Base-by-base conservation (phyloP, 176 grass and related monocot species). In the Neostapfia colusana region DNA sequence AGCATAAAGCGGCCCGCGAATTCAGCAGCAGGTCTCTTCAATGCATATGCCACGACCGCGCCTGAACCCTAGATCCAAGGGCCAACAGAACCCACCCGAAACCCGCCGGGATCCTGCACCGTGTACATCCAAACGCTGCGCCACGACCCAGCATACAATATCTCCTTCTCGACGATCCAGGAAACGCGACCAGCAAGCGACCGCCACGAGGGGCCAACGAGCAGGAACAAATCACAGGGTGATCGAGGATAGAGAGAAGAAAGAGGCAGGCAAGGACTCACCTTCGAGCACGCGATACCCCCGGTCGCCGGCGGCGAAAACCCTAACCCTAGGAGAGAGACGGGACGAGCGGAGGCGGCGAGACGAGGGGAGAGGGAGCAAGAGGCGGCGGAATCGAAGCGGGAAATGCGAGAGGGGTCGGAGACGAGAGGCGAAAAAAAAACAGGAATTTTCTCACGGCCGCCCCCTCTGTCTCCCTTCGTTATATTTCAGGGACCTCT, bases 21-120 rank as follows among this genome's bases (percentile, higher is more conserved):
- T 23, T 73, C 2, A n/a, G 39, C 49, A 67, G 20, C 75, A 67
- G 76, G 79, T 85, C 31, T 31, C 31, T 59, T 49, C 60, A 73
- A 66, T 38, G n/a, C 69, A 67, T 41, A 68, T 31, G 61, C 49
- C 28, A 61, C 31, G 18, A 62, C 43, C 18, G 12, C 43, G 18
- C 24, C 62, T 36, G 43, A 81, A 70, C 27, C 64, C 71, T 76
- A 81, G 84, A 86, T 81, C 63, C 77, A 48, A 51, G 37, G 50
- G 34, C 43, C 24, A 63, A 9, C 23, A 26, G 55, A 3, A 26
- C 9, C 24, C 11, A 18, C 8, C 40, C 42, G 25, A 7, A 58
- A 59, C 54, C 31, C 6, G 16, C 31, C 53, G 28, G 41, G 63
- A 81, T 41, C 38, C 70, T 41, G 21, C 61, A 41, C 0, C 53